Conservation (phyloP, 768 basidiomycete species). For the Cystoderma amianthinum region DNA sequence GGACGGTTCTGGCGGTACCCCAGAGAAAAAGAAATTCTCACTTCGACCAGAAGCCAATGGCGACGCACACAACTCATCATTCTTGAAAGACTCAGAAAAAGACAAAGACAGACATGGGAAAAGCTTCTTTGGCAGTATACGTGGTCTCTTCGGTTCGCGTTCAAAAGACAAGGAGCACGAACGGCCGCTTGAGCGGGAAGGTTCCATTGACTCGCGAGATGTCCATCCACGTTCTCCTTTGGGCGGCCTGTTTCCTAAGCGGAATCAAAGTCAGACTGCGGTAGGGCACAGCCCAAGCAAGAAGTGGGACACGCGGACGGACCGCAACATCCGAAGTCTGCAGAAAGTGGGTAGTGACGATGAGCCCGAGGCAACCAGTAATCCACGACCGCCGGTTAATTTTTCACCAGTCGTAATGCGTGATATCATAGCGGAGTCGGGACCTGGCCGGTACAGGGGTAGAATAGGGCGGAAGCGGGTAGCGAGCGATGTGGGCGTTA, state of each 20-base stretch:
- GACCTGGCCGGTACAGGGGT: not conserved
- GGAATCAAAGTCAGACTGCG: not conserved
- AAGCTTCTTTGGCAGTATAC: constrained; percentile 1
- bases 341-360: constrained; percentile 11
- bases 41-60: no score
- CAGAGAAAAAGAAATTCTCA: no score
- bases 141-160: constrained; percentile 4
- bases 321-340: constrained; percentile 15
- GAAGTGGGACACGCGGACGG: constrained; percentile 16
- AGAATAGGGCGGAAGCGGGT: not conserved
- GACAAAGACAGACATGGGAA: not conserved
- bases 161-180: constrained; percentile 2
- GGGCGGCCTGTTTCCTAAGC: not conserved
- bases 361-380: constrained; percentile 1
- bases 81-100: no score
- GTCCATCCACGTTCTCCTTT: not conserved
- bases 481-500: not conserved
- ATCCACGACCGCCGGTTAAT: not conserved
- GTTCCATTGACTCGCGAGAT: not conserved
- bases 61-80: no score
- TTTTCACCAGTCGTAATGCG: constrained; percentile 6
- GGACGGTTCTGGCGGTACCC: no score
- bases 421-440: constrained; percentile 1
- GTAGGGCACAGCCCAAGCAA: not conserved
- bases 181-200: not conserved